Evolutionary conservation across 768 basidiomycete species (phyloP), one percentile per base, ranked within the genome.

Genomic region (Collybiopsis luxurians): DNA sequence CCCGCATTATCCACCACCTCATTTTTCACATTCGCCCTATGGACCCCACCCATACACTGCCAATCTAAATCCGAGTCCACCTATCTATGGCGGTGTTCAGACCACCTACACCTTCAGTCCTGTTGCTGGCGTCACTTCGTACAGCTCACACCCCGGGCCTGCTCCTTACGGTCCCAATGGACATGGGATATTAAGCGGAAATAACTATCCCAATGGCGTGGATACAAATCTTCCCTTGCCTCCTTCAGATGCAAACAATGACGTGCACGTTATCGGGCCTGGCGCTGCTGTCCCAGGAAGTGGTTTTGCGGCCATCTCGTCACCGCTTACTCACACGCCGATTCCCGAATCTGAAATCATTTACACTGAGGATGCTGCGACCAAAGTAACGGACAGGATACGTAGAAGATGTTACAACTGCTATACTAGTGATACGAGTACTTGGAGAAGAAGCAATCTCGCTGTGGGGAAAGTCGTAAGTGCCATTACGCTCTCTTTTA

Each of bases 381-480:
- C 89, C 0, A 92, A 92, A 71, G 76, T 91, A 56, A 86, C 83
- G 65, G 87, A 90, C 66, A 79, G 88, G 39, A 86, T 92, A 48
- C 79, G 90, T 24, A 72, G 90, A 36, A 75, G 89, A 44, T 92
- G 90, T 69, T 90, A 87, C 79, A 92, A 92, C 67, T 92, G 90
- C 69, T 86, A 85, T 67, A 91, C 89, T 21, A 90, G 90, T 17
- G 90, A 92, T 60, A 91, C 90, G 28, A 86, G 85, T 47, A 91
- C 89, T 23, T 92, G 90, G 90, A 72, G 90, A 34, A 72, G 90
- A 56, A 85, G 83, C 17, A 90, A 88, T 65, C 79, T 92, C 57
- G 85, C 81, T 57, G 89, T 88, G 2, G 90, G 90, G 23, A 92
- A 92, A 81, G 90, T 92, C 89, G 90, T n/a, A 89, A 91, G 27